Base-by-base conservation (phyloP, 805 yeast species). In the Saccharomycopsis capsularis region DNA sequence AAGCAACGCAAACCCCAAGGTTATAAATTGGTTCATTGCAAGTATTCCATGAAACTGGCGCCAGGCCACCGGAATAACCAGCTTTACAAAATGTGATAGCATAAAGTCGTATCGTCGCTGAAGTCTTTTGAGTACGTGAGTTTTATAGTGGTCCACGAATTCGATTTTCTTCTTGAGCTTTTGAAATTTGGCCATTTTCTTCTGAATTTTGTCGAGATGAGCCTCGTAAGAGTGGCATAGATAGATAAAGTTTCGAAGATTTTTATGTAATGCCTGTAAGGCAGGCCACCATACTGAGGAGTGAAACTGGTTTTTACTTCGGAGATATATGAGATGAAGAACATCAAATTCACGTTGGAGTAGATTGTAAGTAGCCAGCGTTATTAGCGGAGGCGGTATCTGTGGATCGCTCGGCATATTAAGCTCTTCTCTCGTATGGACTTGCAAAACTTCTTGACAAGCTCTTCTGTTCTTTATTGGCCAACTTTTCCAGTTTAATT, bases 261-360 rank as follows among this genome's bases (percentile, higher is more conserved):
- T 60, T n/a, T 79, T 64, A 49, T 74, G 75, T 3, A 77, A 55
- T 15, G 73, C 64, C 52, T 69, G 66, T 44, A 78, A 60, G 49
- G 68, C 63, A 40, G 60, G 64, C 78, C 81, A 78, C 82, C 82
- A 78, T 9, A 54, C 52, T 48, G 74, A 66, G 4, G 68, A 65
- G 6, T 71, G 62, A 56, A 76, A 81, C 57, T 78, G 84, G 59
- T 78, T 78, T 36, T 60, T 58, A 54, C 70, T 75, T 45, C 82
- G 58, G 56, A 75, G 77, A 57, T 74, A 74, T 4, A 74, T 51
- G 44, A 78, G 60, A 53, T 75, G 79, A 4, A 76, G 63, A 6
- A 77, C 51, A 21, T 66, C 66, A 50, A 57, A 73, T 59, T 78
- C 82, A 23, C 40, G 2, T 13, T 39, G 34, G 16, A 48, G 35